Base-by-base conservation (phyloP, 495 filamentous ascomycete species). In the Hypomontagnella submonticulosa region DNA sequence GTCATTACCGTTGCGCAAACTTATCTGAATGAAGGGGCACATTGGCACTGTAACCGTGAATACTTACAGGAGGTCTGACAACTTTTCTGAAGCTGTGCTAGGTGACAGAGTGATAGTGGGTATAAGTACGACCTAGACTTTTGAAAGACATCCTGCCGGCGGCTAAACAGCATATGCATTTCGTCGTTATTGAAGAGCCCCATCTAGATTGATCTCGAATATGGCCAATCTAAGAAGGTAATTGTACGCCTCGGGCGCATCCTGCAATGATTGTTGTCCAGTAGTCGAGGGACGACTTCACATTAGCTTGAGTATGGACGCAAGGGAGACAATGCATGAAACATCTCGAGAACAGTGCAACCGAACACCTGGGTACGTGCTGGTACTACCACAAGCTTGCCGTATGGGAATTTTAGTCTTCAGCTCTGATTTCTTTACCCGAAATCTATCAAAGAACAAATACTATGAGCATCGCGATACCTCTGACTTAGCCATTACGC, bases 31-130 rank as follows among this genome's bases (percentile, higher is more conserved):
- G 23, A 27, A 27, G 3, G 6, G 6, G 23, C 23, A 3, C 23
- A 27, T 27, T 27, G 6, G 6, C 2, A 2, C 6, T 6, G 6
- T 27, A 27, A 6, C 23, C 6, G 30, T 4, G 51, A 30, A 4
- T 33, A 61, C 56, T 49, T 49, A 30, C 19, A 61, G 42, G 57
- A 66, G 16, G 49, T 66, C 56, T 48, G 63, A 61, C 57, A 23
- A 33, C 44, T 37, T 13, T 16, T 18, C 0, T 40, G 3, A 44
- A 47, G 57, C 61, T 41, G 46, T 20, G 46, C 44, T 9, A 50
- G 36, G 57, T 38, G 50, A 50, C 37, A 9, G 18, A 8, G 42
- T 30, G 18, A 9, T 19, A 41, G 30, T 44, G 32, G 33, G 27
- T 47, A 16, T 11, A 37, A 19, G 11, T 10, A 40, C 13, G 43